phyloP scores from a whole-genome alignment of 1,139 yeast species.

The Diutina scorzettiae region DNA sequence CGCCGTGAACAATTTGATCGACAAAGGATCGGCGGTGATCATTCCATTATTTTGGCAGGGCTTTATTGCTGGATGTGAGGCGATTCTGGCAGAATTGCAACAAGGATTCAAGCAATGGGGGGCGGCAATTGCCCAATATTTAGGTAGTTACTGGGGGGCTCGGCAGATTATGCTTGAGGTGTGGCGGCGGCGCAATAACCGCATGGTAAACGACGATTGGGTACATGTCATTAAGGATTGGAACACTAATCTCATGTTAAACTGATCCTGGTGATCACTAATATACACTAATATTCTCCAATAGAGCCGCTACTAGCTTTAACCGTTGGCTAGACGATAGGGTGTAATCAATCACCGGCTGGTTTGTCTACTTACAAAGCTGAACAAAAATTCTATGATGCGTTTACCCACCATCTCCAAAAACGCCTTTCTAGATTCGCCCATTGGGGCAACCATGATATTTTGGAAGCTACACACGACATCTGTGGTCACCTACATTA shows the following conservation, averaged over 20 bases:
- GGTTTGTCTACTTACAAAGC: too few species aligned
- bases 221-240: constrained; percentile 68
- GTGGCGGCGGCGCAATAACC: constrained; percentile 62
- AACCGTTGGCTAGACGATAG: too few species aligned
- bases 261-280: constrained; percentile 22
- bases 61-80: constrained; percentile 80
- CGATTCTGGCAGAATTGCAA: constrained; percentile 47
- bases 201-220: constrained; percentile 58
- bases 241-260: constrained; percentile 76
- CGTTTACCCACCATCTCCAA: too few species aligned
- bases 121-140: constrained; percentile 58
- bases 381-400: too few species aligned
- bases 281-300: too few species aligned
- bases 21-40: constrained; percentile 43
- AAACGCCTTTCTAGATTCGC: too few species aligned
- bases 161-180: constrained; percentile 77
- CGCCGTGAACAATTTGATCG: constrained; percentile 45
- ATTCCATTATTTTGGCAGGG: constrained; percentile 86
- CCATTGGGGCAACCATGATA: too few species aligned
- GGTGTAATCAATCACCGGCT: too few species aligned
- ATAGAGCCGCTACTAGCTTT: too few species aligned
- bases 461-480: too few species aligned
- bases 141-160: constrained; percentile 83
- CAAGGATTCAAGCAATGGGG: constrained; percentile 70
- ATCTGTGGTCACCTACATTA: too few species aligned